Base-by-base conservation (phyloP, 805 yeast genomes). In the Nakazawaea ishiwadae region DNA sequence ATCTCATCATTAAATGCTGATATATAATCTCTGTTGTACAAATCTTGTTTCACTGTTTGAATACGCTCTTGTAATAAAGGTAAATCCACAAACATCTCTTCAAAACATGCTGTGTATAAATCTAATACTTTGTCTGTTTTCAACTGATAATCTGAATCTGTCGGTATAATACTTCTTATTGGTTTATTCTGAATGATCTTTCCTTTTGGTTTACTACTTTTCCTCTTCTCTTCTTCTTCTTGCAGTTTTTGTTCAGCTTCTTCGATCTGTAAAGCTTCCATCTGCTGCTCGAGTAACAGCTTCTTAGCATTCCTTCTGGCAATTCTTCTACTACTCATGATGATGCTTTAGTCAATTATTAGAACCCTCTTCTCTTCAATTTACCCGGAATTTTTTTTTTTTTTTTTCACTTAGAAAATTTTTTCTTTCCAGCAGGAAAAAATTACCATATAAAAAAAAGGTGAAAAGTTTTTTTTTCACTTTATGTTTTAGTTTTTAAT, bases 21-120 rank as follows among this genome's bases (percentile, higher is more conserved):
- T 4, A 69, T 43, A 55, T 86, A 88, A 46, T 87, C 79, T 50
- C 96, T 63, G 39, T 85, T 75, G 57, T 65, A 88, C 15, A 88
- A 64, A 44, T 77, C 75, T 1, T 79, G 70, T 52, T 88, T 88
- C 18, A 88, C 95, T 1, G 52, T 48, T 55, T 89, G 96, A 19
- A 88, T 73, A 37, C 67, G 63, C 1, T 51, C 60, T 2, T 63
- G 58, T 10, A 75, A 60, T 11, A 57, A 58, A 7, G 59, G 64
- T 0, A 68, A 53, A 8, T 55, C 62, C 12, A 32, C 39, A 23
- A 69, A 56, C 17, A 63, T 58, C 36, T 52, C 55, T 39, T 54
- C 48, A 41, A 70, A 68, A 23, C 51, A 48, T 21, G 51, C 56
- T 31, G 57, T 48, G 48, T 66, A 71, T 42, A 72, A 48, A 42